phyloP scores from a whole-genome alignment of 495 filamentous ascomycete genomes.

The Penicillium ucsense region DNA sequence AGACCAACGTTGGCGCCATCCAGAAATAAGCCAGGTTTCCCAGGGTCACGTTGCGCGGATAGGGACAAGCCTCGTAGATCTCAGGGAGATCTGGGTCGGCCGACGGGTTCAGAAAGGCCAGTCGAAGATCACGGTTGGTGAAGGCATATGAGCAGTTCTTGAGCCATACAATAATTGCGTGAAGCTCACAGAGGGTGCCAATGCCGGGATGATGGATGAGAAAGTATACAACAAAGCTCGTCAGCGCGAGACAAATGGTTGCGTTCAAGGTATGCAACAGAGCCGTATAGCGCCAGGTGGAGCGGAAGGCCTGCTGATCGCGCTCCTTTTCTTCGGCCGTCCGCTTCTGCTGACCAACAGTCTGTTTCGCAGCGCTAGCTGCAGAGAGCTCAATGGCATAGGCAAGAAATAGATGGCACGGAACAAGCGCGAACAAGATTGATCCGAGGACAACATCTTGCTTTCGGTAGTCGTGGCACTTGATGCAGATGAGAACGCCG shows the following conservation, averaged over 20 bases:
- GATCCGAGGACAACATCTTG: constrained; percentile 68
- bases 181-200: constrained; percentile 79
- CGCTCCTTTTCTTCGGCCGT: constrained; percentile 44
- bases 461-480: constrained; percentile 77
- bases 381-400: constrained; percentile 80
- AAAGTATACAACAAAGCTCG: constrained; percentile 80
- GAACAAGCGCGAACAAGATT: constrained; percentile 73
- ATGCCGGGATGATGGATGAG: constrained; percentile 87
- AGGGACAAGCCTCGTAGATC: constrained; percentile 74
- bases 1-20: constrained; percentile 93
- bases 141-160: constrained; percentile 94
- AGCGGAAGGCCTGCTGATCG: constrained; percentile 44
- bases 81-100: constrained; percentile 54
- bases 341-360: constrained; percentile 53
- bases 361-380: constrained; percentile 60
- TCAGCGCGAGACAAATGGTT: constrained; percentile 66
- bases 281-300: constrained; percentile 70
- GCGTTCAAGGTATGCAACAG: constrained; percentile 73
- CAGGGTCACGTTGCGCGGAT: constrained; percentile 82
- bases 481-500: constrained; percentile 84
- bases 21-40: constrained; percentile 87
- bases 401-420: constrained; percentile 80
- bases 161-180: constrained; percentile 91
- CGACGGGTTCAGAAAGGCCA: constrained; percentile 66
- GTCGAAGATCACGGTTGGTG: constrained; percentile 89